These are phyloP conservation scores for Phytopythium sindhum DNA, from an alignment of 352 stramenopile genomes.

Conservation along the genomic window DNA sequence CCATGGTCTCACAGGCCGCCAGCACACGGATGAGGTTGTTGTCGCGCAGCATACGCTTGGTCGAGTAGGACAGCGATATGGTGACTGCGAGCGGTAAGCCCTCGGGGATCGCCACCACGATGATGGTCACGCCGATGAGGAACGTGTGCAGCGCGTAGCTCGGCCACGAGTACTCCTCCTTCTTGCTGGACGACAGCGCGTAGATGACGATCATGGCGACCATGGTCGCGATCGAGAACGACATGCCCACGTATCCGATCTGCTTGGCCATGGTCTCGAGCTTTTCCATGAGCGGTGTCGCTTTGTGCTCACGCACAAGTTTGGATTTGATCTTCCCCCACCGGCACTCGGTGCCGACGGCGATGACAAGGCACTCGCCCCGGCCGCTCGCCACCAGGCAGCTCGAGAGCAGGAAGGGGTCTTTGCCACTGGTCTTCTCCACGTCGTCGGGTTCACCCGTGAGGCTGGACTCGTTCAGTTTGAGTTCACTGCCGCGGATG, in stretches of 20 bases:
- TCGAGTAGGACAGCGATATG: slow-evolving; percentile 94
- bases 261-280: slow-evolving; percentile 89
- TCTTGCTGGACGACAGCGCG: slow-evolving; percentile 49
- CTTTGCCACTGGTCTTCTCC: slow-evolving; percentile 65
- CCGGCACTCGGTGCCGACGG: slow-evolving; percentile 73
- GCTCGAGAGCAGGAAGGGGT: slow-evolving; percentile 88
- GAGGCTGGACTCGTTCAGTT: slow-evolving; percentile 94
- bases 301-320: slow-evolving; percentile 82
- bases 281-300: slow-evolving; percentile 92
- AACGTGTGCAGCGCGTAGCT: slow-evolving; percentile 92
- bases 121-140: slow-evolving; percentile 92
- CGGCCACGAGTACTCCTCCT: slow-evolving; percentile 62
- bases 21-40: slow-evolving; percentile 98
- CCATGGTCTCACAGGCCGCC: slow-evolving; percentile 98
- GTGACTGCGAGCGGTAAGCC: slow-evolving; percentile 92
- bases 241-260: slow-evolving; percentile 85
- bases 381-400: slow-evolving; percentile 72
- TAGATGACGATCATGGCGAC: slow-evolving; percentile 86
- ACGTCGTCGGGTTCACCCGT: slow-evolving; percentile 96
- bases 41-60: slow-evolving; percentile 98
- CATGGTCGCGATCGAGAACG: slow-evolving; percentile 86
- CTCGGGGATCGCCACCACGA: slow-evolving; percentile 95
- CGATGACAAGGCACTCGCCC: slow-evolving; percentile 78
- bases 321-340: slow-evolving; percentile 93
- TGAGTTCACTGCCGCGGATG: slow-evolving; percentile 90